Evolutionary conservation across 2,329 filamentous ascomycete species (phyloP).

Genomic region (Lachnellula cervina): DNA sequence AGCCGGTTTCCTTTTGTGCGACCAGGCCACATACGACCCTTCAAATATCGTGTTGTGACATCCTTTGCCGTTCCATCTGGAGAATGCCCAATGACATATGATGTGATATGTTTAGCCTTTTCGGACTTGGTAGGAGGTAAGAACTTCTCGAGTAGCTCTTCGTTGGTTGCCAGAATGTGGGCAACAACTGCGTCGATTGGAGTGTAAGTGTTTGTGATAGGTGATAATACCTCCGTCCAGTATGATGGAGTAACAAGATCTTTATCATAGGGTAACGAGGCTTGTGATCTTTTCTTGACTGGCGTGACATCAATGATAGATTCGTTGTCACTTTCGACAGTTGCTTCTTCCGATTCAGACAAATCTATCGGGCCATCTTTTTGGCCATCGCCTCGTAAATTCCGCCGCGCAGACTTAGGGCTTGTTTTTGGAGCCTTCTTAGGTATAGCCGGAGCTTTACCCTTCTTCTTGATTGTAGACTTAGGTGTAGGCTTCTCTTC

Average conservation of each 20-base stretch:
- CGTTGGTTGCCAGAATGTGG: slow-evolving; percentile 62
- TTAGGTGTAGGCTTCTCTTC: slow-evolving; percentile 20
- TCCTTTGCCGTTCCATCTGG: slow-evolving; percentile 88
- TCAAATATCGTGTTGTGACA: slow-evolving; percentile 87
- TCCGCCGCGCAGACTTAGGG: slow-evolving; percentile 17
- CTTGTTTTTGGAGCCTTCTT: slow-evolving; percentile 13
- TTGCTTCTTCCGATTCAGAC: slow-evolving; percentile 45
- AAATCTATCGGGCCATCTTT: slow-evolving; percentile 38
- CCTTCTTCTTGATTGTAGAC: slow-evolving; percentile 19
- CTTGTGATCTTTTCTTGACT: slow-evolving; percentile 7
- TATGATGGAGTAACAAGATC: slow-evolving; percentile 84
- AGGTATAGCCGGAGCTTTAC: slow-evolving; percentile 14
- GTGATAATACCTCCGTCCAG: slow-evolving; percentile 87
- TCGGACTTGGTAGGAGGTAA: slow-evolving; percentile 81
- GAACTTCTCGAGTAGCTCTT: slow-evolving; percentile 68
- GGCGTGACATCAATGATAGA: slow-evolving; percentile 51
- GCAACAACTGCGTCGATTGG: slow-evolving; percentile 71
- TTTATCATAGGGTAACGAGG: slow-evolving; percentile 57
- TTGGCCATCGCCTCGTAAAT: slow-evolving; percentile 23
- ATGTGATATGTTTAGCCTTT: slow-evolving; percentile 81
- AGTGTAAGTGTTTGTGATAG: slow-evolving; percentile 71
- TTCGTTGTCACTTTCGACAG: slow-evolving; percentile 47
- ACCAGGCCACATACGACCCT: slow-evolving; percentile 74
- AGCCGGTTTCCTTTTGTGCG: slow-evolving; percentile 84
- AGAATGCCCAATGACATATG: slow-evolving; percentile 81